phyloP scores from a whole-genome alignment of 1,139 yeast species.

The Suzukiozyma palmioleophila region DNA sequence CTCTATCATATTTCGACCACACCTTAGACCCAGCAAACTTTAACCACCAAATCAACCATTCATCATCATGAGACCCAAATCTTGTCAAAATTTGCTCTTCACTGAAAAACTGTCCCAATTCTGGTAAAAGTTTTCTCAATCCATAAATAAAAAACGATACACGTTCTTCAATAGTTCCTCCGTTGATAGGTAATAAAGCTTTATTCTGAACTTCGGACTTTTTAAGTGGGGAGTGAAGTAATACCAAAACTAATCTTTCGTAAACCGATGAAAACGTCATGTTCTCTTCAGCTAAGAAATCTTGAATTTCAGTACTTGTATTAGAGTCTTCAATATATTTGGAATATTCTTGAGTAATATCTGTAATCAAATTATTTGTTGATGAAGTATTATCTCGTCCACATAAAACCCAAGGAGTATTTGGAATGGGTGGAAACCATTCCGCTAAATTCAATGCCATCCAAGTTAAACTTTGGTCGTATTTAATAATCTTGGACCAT shows the following conservation, averaged over 20 bases:
- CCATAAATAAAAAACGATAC: slow-evolving; percentile 69
- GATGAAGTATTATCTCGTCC: slow-evolving; percentile 32
- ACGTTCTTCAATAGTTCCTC: slow-evolving; percentile 68
- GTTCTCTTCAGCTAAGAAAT: slow-evolving; percentile 18
- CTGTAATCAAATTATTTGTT: slow-evolving; percentile 28
- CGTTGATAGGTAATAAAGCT: slow-evolving; percentile 47
- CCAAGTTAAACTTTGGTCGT: slow-evolving; percentile 83
- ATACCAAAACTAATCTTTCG: slow-evolving; percentile 71
- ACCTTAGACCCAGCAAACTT: slow-evolving; percentile 90
- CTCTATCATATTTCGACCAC: slow-evolving; percentile 77
- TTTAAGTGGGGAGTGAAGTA: slow-evolving; percentile 66
- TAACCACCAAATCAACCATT: slow-evolving; percentile 94
- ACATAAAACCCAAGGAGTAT: slow-evolving; percentile 40
- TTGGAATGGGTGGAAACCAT: slow-evolving; percentile 70
- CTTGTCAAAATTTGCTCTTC: slow-evolving; percentile 75
- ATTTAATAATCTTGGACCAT: slow-evolving; percentile 77
- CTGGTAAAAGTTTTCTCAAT: slow-evolving; percentile 66
- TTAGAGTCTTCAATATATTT: slow-evolving; percentile 30
- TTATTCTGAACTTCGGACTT: slow-evolving; percentile 18
- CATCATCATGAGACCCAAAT: slow-evolving; percentile 66
- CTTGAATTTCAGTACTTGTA: slow-evolving; percentile 22
- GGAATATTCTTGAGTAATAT: slow-evolving; percentile 45
- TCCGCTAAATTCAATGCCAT: slow-evolving; percentile 84
- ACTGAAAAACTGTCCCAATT: slow-evolving; percentile 67
- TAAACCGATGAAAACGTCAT: slow-evolving; percentile 65